Percentiles rank a stretch among this genome's conserved stretches.
Evolutionary conservation across 2,329 filamentous ascomycete species (phyloP).

Genomic region (Ascochyta pisi): DNA sequence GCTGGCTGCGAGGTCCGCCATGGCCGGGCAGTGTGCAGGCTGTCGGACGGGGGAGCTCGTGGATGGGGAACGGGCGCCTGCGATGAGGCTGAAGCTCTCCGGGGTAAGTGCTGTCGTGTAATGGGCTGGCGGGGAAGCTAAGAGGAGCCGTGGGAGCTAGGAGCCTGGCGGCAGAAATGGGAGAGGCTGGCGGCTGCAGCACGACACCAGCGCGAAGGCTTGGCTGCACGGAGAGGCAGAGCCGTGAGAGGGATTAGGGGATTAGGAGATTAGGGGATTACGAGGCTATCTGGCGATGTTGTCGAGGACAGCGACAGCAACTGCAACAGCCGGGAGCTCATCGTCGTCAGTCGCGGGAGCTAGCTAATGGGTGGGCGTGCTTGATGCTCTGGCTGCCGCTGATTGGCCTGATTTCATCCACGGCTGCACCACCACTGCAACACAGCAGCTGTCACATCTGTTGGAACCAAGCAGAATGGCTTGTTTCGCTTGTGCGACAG

Average conservation of each 20-base stretch:
- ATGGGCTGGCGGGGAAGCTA: slow-evolving; percentile 38
- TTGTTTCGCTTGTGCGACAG: slow-evolving; percentile 3
- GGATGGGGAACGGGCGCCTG: slow-evolving; percentile 31
- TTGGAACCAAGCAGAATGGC: slow-evolving; percentile 18
- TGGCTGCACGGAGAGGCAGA: slow-evolving; percentile 8
- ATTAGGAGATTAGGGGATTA: neutral
- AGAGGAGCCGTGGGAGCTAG: slow-evolving; percentile 11
- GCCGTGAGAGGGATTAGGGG: neutral
- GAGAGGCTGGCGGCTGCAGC: slow-evolving; percentile 32
- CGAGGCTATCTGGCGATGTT: neutral
- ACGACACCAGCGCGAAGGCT: slow-evolving; percentile 8
- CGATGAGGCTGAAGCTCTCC: slow-evolving; percentile 42
- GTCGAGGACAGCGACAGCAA: neutral
- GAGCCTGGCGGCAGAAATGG: slow-evolving; percentile 6
- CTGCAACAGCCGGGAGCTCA: slow-evolving; percentile 14
- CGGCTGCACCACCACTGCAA: slow-evolving; percentile 2
- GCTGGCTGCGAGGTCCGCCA: slow-evolving; percentile 46
- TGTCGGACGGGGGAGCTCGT: slow-evolving; percentile 24
- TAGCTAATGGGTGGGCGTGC: slow-evolving; percentile 5
- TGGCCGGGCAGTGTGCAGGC: slow-evolving; percentile 32
- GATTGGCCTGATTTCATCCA: slow-evolving; percentile 16
- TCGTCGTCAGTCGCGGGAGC: slow-evolving; percentile 18
- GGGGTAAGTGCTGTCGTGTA: slow-evolving; percentile 31
- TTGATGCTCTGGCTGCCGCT: slow-evolving; percentile 17
- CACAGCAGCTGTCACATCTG: slow-evolving; percentile 31